Conservation (phyloP, 441 rosid species). For the Kokia cookei region DNA sequence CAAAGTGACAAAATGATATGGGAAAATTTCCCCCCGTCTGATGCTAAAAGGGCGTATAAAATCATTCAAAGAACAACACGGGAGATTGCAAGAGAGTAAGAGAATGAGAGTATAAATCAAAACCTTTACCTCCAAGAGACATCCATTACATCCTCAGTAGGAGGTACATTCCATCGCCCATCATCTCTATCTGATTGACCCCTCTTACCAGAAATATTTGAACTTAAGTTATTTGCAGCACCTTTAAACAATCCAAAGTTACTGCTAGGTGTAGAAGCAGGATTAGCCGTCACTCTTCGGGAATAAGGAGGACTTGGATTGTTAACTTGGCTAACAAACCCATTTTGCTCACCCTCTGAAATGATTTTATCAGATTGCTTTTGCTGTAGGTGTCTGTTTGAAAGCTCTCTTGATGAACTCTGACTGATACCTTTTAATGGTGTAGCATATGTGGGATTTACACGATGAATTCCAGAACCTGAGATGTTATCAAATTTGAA, state of each 20-base stretch:
- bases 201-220: constrained; percentile 32
- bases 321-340: constrained; percentile 30
- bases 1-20: background rate
- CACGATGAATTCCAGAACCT: constrained; percentile 23
- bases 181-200: constrained; percentile 34
- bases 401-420: constrained; percentile 22
- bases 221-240: constrained; percentile 21
- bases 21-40: background rate
- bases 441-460: constrained; percentile 27
- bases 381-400: constrained; percentile 23
- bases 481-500: constrained; percentile 26
- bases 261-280: constrained; percentile 30
- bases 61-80: background rate
- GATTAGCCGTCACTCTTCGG: constrained; percentile 29
- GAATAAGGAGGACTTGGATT: constrained; percentile 30
- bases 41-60: background rate
- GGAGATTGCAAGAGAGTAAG: background rate
- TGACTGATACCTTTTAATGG: constrained; percentile 34
- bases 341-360: constrained; percentile 42
- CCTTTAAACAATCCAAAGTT: constrained; percentile 26
- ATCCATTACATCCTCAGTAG: constrained; percentile 48
- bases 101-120: background rate
- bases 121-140: constrained; percentile 50
- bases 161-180: constrained; percentile 18
- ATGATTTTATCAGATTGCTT: constrained; percentile 28